Evolutionary conservation across 768 basidiomycete species (phyloP), one percentile per base, ranked within the genome.

Genomic region (Crepidotus variabilis): DNA sequence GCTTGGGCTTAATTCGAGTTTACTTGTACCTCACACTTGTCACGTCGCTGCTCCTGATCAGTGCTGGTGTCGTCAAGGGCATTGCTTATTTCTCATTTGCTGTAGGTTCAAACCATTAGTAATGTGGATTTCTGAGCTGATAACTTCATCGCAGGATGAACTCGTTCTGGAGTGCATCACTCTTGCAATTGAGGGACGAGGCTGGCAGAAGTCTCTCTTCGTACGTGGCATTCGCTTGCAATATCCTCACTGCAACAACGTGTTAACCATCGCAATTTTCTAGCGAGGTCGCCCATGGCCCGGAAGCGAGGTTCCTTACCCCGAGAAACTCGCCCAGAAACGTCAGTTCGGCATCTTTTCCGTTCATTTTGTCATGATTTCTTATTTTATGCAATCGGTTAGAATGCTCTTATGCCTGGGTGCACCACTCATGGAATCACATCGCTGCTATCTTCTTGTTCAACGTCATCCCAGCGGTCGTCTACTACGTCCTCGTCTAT

Each of bases 381-480:
- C 35, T 28, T 33, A 13, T 10, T 43, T 16, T 24, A 16, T 20
- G 13, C 18, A 5, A 14, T 43, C 18, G 39, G 24, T 20, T 57
- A 76, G 76, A 73, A 65, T 79, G 78, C 60, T 61, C 70, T 51
- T 61, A 61, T 18, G 71, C 72, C 16, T 79, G 76, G 76, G 62
- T 70, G 14, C 60, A 67, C 54, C 67, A 73, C 56, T 72, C 72
- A 22, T 61, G 68, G 63, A 68, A 74, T 7, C 72, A 76, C 59
- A 65, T 77, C 49, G 61, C 72, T 54, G 68, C 71, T 50, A 60
- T 74, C 21, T 70, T 75, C 57, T 47, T 74, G 20, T 78, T 75
- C 66, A 69, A 67, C 45, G 59, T 76, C 60, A 60, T 76, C 18
- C 76, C 76, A 1, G 65, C 73, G 14, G 60, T 71, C 24, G 52